phyloP scores from a whole-genome alignment of 2,329 filamentous ascomycete species.

The Colletotrichum costaricense region DNA sequence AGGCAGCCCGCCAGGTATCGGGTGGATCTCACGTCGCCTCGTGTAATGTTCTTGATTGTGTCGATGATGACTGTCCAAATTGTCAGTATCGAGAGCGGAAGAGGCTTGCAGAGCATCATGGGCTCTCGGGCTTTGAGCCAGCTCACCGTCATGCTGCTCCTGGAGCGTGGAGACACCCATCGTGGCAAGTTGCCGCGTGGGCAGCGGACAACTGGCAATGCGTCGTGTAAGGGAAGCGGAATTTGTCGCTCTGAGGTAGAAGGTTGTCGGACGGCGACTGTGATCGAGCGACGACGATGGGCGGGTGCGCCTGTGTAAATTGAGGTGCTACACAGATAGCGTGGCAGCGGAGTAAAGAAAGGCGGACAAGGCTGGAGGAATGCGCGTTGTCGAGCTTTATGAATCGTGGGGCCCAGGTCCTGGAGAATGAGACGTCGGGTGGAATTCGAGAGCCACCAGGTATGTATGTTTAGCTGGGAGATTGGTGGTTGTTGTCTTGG shows the following conservation, averaged over 20 bases:
- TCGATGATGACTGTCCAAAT: constrained; percentile 69
- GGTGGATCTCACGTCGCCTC: constrained; percentile 75
- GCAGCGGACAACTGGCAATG: constrained; percentile 11
- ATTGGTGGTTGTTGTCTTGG: background rate
- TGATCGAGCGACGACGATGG: constrained; percentile 13
- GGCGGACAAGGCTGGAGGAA: constrained; percentile 15
- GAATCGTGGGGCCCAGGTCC: background rate
- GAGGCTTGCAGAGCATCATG: background rate
- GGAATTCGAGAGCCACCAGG: background rate
- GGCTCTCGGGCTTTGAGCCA: background rate
- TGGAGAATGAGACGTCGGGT: background rate
- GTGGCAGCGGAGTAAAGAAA: background rate
- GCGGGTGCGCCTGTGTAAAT: constrained; percentile 1
- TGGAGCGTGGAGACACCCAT: constrained; percentile 86
- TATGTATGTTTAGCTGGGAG: background rate
- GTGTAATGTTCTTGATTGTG: constrained; percentile 81
- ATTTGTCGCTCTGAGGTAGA: constrained; percentile 7
- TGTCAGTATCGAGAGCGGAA: constrained; percentile 45
- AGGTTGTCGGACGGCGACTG: background rate
- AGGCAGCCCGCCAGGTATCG: background rate
- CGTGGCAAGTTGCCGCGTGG: constrained; percentile 49
- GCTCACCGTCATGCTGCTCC: constrained; percentile 67
- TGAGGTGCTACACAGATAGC: background rate
- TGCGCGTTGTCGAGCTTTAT: constrained; percentile 16
- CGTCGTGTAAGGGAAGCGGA: background rate